Conservation (phyloP, 345 rosid species). For the Melaleuca quinquenervia region DNA sequence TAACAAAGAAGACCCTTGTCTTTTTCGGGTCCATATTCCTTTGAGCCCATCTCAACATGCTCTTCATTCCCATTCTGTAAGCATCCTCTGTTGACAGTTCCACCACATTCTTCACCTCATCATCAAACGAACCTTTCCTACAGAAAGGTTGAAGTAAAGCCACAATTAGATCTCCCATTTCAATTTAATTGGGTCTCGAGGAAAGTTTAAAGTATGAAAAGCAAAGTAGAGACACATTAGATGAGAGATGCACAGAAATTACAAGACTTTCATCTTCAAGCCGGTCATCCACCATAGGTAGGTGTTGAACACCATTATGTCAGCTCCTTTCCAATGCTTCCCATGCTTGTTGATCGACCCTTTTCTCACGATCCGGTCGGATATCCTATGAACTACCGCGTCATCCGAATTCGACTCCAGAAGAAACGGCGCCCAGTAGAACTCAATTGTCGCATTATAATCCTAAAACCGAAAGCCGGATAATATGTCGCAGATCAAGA, state of each 20-base stretch:
- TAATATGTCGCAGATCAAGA: neutral
- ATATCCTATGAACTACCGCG: constrained; percentile 57
- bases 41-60: constrained; percentile 8
- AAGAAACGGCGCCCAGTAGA: constrained; percentile 99
- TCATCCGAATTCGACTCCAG: constrained; percentile 87
- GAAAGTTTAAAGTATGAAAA: neutral
- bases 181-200: constrained; percentile 21
- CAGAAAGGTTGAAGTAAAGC: neutral
- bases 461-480: constrained; percentile 9
- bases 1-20: constrained; percentile 7
- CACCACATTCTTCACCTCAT: constrained; percentile 7
- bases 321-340: constrained; percentile 71
- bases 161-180: neutral
- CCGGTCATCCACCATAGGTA: constrained; percentile 99
- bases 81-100: constrained; percentile 8
- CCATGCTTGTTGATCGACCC: constrained; percentile 94
- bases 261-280: constrained; percentile 71
- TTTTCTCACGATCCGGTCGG: constrained; percentile 76
- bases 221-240: neutral
- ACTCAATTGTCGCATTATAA: constrained; percentile 84
- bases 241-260: neutral
- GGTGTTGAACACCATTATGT: constrained; percentile 73
- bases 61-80: constrained; percentile 3
- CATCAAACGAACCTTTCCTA: constrained; percentile 9
- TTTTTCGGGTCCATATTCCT: constrained; percentile 2